phyloP scores from a whole-genome alignment of 257 asterid species.

The Prunella vulgaris region DNA sequence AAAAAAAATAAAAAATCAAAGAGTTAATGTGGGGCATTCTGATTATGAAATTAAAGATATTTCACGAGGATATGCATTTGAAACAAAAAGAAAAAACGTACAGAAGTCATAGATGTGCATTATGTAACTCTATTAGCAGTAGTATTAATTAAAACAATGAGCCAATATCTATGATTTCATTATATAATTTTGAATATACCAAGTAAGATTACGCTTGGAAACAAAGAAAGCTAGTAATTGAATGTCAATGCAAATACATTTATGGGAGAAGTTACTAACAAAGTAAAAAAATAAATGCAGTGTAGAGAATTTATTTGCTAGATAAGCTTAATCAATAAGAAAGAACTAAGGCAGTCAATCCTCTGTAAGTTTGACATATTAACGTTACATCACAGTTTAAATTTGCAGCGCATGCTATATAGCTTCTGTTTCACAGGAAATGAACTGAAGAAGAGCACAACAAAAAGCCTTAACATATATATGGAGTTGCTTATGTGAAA shows the following conservation, averaged over 20 bases:
- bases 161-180: not conserved
- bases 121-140: not conserved
- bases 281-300: not conserved
- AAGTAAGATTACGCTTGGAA: not conserved
- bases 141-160: not conserved
- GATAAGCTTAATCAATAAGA: not conserved
- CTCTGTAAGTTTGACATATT: not conserved
- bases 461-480: not conserved
- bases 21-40: not conserved
- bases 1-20: not conserved
- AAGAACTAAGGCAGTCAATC: not conserved
- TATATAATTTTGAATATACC: not conserved
- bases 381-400: not conserved
- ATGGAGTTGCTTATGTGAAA: slow-evolving; percentile 1
- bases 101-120: not conserved
- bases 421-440: not conserved
- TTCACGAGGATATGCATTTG: not conserved
- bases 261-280: not conserved
- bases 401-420: not conserved
- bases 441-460: not conserved
- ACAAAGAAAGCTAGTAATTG: not conserved
- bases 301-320: not conserved
- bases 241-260: not conserved
- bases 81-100: not conserved
- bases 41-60: not conserved